phyloP scores from a whole-genome alignment of 768 basidiomycete genomes.

The Lenzites betulinus region DNA sequence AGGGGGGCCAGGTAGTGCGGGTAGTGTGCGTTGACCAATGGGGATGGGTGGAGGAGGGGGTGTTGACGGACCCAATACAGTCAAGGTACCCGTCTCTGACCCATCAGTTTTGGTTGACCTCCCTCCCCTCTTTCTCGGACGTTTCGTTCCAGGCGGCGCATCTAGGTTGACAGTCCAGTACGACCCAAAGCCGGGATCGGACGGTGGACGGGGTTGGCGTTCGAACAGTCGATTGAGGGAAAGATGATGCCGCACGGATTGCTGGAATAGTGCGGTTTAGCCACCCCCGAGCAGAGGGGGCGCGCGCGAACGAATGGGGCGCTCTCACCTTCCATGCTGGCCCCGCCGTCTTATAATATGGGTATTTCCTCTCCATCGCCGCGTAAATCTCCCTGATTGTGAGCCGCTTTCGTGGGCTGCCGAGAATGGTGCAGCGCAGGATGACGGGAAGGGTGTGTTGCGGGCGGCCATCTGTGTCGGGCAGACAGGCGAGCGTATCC shows the following conservation, averaged over 20 bases:
- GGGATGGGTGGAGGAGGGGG: constrained; percentile 1
- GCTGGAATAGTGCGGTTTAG: constrained; percentile 44
- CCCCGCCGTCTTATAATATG: constrained; percentile 78
- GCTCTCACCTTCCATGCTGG: constrained; percentile 78
- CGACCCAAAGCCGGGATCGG: constrained; percentile 84
- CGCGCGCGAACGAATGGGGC: background rate
- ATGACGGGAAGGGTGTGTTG: constrained; percentile 87
- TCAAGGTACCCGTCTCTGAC: constrained; percentile 6
- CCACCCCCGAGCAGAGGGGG: constrained; percentile 11
- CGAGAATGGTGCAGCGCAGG: constrained; percentile 80
- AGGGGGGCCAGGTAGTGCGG: constrained; percentile 10
- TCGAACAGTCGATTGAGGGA: constrained; percentile 83
- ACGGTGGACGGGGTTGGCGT: constrained; percentile 77
- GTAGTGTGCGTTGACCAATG: constrained; percentile 4
- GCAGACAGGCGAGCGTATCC: constrained; percentile 73
- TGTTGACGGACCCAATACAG: constrained; percentile 11
- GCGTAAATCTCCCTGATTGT: constrained; percentile 87
- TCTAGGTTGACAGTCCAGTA: constrained; percentile 89
- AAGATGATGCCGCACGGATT: constrained; percentile 86
- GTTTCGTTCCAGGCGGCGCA: constrained; percentile 85
- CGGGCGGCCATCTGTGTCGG: constrained; percentile 76
- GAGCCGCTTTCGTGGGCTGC: constrained; percentile 70
- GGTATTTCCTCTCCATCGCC: constrained; percentile 84
- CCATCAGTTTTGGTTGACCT: constrained; percentile 48
- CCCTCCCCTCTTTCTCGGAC: constrained; percentile 74